Evolutionary conservation across 1,139 yeast genomes (phyloP).

Genomic region (Candida dubliniensis): DNA sequence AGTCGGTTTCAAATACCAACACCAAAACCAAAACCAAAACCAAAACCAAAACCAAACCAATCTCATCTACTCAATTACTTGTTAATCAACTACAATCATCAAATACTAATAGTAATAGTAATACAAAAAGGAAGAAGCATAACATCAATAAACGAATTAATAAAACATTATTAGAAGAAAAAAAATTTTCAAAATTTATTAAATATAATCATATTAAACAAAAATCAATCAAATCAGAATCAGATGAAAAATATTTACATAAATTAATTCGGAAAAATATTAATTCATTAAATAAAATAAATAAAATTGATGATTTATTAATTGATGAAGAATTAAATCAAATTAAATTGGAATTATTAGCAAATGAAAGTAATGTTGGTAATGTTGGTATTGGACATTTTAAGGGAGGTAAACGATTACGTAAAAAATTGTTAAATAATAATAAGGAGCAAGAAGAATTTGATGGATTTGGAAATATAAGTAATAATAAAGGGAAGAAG

Average conservation of each 20-base stretch:
- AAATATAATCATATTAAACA: conserved; percentile 50
- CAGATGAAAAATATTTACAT: conserved; percentile 50
- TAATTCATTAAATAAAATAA: conserved; percentile 39
- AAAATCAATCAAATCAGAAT: conserved; percentile 35
- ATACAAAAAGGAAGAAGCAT: conserved; percentile 34
- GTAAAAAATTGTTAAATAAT: conserved; percentile 22
- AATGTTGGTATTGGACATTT: conserved; percentile 31
- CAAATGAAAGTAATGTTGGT: no score
- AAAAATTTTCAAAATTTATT: conserved; percentile 48
- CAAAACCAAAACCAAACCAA: background rate
- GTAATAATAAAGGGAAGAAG: conserved; percentile 39
- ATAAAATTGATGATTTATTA: conserved; percentile 47
- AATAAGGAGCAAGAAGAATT: conserved; percentile 2
- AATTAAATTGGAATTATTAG: conserved; percentile 33
- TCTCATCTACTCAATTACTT: conserved; percentile 24
- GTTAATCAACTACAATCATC: conserved; percentile 19
- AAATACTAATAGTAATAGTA: conserved; percentile 14
- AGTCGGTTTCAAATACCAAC: no score
- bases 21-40: conserved; percentile 8
- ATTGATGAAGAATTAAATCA: conserved; percentile 45
- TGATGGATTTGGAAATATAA: conserved; percentile 40
- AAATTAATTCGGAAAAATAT: conserved; percentile 53
- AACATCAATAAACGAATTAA: conserved; percentile 33
- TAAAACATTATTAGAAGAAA: conserved; percentile 34
- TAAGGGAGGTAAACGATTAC: conserved; percentile 22